Base-by-base conservation (phyloP, 1,284 basidiomycete genomes). In the Cryptococcus floricola region DNA sequence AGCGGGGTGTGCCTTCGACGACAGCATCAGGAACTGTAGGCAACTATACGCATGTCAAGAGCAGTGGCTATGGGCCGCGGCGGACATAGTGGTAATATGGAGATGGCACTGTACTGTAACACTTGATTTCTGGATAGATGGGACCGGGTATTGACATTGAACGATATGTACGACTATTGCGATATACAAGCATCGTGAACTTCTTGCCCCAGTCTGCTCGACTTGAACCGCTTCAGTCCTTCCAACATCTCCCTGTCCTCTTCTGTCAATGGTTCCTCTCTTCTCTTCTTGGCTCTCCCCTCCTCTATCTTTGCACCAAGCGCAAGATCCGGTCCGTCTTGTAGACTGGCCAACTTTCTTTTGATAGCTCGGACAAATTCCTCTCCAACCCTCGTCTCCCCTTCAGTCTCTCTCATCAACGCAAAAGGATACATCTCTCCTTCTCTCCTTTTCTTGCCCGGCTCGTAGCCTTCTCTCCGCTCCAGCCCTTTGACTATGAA, bases 381-480 rank as follows among this genome's bases (percentile, higher is more conserved):
- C 31, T 59, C 50, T 31, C 58, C 58, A 16, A 50, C 50, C 42
- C 46, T 45, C n/a, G 14, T 19, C 28, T 59, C 58, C 19, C 51
- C 58, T 44, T 50, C 43, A 10, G 9, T 16, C 23, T 59, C 58
- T 25, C 51, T 59, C 19, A 62, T 56, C 10, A 70, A 55, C 2
- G 70, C 70, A 44, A 75, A 75, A 16, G 71, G 70, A 57, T 70
- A 75, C 70, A 75, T 73, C 48, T 72, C 64, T 23, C 57, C 57
- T 23, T 50, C 56, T 19, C 50, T 54, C n/a, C 34, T 48, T 25
- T n/a, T 52, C 10, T 62, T 57, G 5, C 66, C 66, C 39, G 63
- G 63, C 56, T 67, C 65, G 16, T 64, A 55, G 14, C 63, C 70
- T n/a, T 69, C 66, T 31, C 71, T 54, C 27, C 67, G 45, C 54